These are phyloP conservation scores for Ogataea allantospora DNA, from an alignment of 805 yeast species.

Conservation along the genomic window DNA sequence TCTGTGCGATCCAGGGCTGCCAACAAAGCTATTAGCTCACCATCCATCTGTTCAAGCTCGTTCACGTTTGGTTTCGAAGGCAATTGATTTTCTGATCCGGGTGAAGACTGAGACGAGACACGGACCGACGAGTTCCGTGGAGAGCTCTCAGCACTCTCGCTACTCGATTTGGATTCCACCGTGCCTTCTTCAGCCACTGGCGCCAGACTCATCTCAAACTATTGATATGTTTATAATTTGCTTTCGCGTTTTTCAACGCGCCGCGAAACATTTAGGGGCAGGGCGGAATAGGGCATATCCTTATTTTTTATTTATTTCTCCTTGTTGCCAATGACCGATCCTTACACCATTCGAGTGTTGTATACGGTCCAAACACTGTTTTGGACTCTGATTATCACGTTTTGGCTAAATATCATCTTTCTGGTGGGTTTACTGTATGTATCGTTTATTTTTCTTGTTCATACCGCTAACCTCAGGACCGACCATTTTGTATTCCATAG, in stretches of 20 bases:
- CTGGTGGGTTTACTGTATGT: conserved; percentile 18
- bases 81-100: conserved; percentile 1
- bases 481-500: conserved; percentile 17
- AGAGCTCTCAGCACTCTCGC: neutral
- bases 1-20: conserved; percentile 9
- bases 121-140: conserved; percentile 5
- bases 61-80: conserved; percentile 7
- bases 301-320: conserved; percentile 1
- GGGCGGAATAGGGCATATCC: conserved; percentile 1
- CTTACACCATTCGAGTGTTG: conserved; percentile 2
- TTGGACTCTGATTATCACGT: conserved; percentile 15
- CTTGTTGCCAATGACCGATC: conserved; percentile 7
- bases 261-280: conserved; percentile 8
- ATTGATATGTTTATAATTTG: conserved; percentile 6
- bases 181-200: conserved; percentile 1
- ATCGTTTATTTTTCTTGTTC: neutral
- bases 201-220: conserved; percentile 4
- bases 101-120: conserved; percentile 8
- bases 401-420: conserved; percentile 15
- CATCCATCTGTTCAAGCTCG: conserved; percentile 24
- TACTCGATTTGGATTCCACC: neutral
- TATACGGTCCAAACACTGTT: conserved; percentile 8
- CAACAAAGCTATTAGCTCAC: conserved; percentile 14
- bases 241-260: conserved; percentile 12
- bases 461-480: conserved; percentile 3